phyloP scores from a whole-genome alignment of 805 yeast species.

The Saccharomycopsis babjevae region DNA sequence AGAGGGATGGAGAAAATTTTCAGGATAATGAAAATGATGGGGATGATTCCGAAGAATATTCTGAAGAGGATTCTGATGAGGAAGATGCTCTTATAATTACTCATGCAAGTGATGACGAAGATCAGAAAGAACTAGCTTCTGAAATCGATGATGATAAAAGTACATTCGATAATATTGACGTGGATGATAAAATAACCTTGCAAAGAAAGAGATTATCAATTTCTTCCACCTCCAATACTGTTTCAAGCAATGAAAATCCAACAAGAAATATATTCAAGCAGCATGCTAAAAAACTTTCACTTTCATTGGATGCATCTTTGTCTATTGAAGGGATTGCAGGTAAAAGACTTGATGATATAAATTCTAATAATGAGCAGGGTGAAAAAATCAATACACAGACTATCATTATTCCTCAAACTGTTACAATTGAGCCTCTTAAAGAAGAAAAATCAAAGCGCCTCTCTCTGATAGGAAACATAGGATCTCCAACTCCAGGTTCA shows the following conservation, averaged over 20 bases:
- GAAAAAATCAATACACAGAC: not conserved
- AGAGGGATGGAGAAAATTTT: not conserved
- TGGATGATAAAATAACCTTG: not conserved
- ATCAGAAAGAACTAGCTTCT: not conserved
- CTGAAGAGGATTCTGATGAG: not conserved
- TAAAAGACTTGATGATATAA: not conserved
- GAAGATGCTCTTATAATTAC: not conserved
- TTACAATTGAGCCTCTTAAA: not conserved
- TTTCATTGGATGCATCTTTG: not conserved
- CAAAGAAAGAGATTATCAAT: not conserved
- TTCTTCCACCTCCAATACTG: not conserved
- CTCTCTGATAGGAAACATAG: not conserved
- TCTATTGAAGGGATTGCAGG: not conserved
- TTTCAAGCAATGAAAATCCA: not conserved
- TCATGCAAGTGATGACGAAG: conserved; percentile 1
- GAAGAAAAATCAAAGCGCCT: not conserved
- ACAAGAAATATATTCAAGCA: not conserved
- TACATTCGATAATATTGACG: not conserved
- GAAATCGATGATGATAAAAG: not conserved
- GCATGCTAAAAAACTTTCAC: not conserved
- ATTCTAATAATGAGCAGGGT: not conserved
- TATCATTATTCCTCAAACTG: not conserved
- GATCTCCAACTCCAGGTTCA: not conserved
- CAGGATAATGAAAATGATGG: not conserved
- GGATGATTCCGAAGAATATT: not conserved